Percentiles rank a stretch among this genome's conserved stretches.
Conservation (phyloP, 1,284 basidiomycete genomes). For the Cystobasidium slooffiae region DNA sequence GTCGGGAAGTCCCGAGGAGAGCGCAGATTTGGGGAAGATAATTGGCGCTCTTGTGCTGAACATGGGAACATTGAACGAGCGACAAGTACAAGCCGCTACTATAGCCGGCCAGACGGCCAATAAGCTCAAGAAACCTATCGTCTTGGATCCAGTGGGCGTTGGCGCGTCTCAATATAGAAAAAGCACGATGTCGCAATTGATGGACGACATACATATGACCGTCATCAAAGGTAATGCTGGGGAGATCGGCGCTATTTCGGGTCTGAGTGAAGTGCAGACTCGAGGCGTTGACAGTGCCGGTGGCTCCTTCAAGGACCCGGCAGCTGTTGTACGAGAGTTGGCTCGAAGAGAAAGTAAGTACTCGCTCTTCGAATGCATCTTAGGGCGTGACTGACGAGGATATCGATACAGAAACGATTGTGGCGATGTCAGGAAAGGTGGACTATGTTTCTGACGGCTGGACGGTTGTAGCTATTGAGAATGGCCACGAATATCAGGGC, state of each 20-base stretch:
- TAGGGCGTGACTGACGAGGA: background rate
- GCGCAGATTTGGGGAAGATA: constrained; percentile 73
- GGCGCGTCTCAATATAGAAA: constrained; percentile 79
- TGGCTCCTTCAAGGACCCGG: constrained; percentile 74
- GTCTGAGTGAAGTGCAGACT: constrained; percentile 75
- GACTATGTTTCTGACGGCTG: constrained; percentile 88
- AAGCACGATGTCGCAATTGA: constrained; percentile 65
- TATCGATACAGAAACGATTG: constrained; percentile 67
- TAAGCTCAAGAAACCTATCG: constrained; percentile 72
- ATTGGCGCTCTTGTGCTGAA: constrained; percentile 80
- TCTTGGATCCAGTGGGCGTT: constrained; percentile 93
- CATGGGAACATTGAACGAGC: constrained; percentile 78
- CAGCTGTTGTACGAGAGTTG: constrained; percentile 69
- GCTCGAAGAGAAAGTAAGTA: constrained; percentile 75
- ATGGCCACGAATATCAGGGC: constrained; percentile 76
- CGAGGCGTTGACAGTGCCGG: constrained; percentile 88
- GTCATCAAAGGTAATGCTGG: constrained; percentile 89
- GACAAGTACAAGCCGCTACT: constrained; percentile 72
- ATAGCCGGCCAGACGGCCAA: constrained; percentile 77
- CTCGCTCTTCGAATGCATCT: background rate
- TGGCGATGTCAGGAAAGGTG: constrained; percentile 78
- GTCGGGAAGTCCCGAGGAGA: constrained; percentile 78
- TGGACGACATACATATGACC: constrained; percentile 83
- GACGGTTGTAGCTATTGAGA: constrained; percentile 69
- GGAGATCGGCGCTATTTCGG: constrained; percentile 79